A percentile compares a stretch with the other conserved stretches of the same genome.
Evolutionary conservation across 2,329 filamentous ascomycete species (phyloP).

Genomic region (Alternaria sp.): DNA sequence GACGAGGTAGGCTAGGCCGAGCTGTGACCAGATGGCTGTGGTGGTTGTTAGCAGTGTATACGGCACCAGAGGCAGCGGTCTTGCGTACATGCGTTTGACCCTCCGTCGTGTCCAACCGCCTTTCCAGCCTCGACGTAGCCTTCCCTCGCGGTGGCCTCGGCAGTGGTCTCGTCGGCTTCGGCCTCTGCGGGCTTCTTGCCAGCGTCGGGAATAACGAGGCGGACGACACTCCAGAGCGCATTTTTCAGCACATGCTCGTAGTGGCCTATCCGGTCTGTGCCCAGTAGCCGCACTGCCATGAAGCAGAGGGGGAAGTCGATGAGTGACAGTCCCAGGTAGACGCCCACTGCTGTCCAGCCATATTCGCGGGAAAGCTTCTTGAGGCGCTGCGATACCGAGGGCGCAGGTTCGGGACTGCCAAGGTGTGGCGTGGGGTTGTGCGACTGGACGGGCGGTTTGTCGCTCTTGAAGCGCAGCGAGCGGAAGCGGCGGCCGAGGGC

Average conservation of each 20-base stretch:
- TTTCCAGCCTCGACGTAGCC: constrained; percentile 59
- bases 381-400: constrained; percentile 71
- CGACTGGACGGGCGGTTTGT: constrained; percentile 31
- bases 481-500: constrained; percentile 36
- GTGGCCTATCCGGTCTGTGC: constrained; percentile 83
- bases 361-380: constrained; percentile 90
- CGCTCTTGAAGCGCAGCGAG: constrained; percentile 48
- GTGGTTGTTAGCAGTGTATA: constrained; percentile 16
- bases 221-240: constrained; percentile 64
- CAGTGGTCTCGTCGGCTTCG: constrained; percentile 46
- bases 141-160: constrained; percentile 37
- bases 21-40: constrained; percentile 76
- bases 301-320: constrained; percentile 97
- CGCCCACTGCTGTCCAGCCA: constrained; percentile 90
- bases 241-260: constrained; percentile 72
- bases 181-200: constrained; percentile 57
- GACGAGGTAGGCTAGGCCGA: constrained; percentile 92
- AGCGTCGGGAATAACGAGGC: constrained; percentile 64
- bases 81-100: constrained; percentile 75
- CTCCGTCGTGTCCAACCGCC: constrained; percentile 66
- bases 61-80: not conserved
- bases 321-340: constrained; percentile 82
- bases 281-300: constrained; percentile 79
- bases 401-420: constrained; percentile 49
- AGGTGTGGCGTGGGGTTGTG: constrained; percentile 49